Percentiles rank a stretch among this genome's conserved stretches.
Conservation (phyloP, 2,329 filamentous ascomycete species). For the Pseudocercospora musae region DNA sequence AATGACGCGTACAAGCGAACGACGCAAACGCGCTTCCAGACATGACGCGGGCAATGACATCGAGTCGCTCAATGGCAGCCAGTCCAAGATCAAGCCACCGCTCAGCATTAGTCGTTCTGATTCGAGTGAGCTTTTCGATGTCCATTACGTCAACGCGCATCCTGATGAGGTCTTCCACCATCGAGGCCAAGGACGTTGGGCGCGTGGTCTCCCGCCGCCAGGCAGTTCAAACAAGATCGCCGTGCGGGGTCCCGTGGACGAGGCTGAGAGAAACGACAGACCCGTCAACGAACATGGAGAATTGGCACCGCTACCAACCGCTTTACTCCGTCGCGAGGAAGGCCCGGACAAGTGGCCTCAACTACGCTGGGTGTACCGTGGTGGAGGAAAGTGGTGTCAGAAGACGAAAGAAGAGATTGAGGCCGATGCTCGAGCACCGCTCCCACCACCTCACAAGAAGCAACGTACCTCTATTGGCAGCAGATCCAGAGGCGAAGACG, state of each 20-base stretch:
- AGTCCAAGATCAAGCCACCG: slow-evolving; percentile 7
- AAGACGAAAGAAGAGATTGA: slow-evolving; percentile 27
- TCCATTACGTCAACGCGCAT: slow-evolving; percentile 26
- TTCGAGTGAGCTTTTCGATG: slow-evolving; percentile 19
- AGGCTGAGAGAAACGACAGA: slow-evolving; percentile 15
- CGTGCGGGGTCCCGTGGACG: slow-evolving; percentile 28
- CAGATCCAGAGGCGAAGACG: slow-evolving; percentile 13
- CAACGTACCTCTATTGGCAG: slow-evolving; percentile 8
- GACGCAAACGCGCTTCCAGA: slow-evolving; percentile 18
- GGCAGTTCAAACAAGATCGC: slow-evolving; percentile 29
- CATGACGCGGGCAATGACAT: slow-evolving; percentile 3
- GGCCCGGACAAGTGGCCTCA: slow-evolving; percentile 33
- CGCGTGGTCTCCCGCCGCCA: slow-evolving; percentile 27
- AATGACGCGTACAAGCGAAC: slow-evolving; percentile 13
- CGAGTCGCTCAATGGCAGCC: slow-evolving; percentile 9
- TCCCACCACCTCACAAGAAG: slow-evolving; percentile 10
- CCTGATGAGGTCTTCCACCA: slow-evolving; percentile 29
- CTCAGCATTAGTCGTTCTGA: slow-evolving; percentile 13
- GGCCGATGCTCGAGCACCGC: slow-evolving; percentile 9
- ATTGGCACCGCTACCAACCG: slow-evolving; percentile 21
- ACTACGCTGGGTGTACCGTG: slow-evolving; percentile 32
- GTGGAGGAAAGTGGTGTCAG: slow-evolving; percentile 34
- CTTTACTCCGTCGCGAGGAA: slow-evolving; percentile 30
- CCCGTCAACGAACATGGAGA: slow-evolving; percentile 19
- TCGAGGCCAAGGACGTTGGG: slow-evolving; percentile 27